These are phyloP conservation scores for Hymenoscyphus fructigenus DNA, from an alignment of 2,329 filamentous ascomycete genomes.

Conservation along the genomic window DNA sequence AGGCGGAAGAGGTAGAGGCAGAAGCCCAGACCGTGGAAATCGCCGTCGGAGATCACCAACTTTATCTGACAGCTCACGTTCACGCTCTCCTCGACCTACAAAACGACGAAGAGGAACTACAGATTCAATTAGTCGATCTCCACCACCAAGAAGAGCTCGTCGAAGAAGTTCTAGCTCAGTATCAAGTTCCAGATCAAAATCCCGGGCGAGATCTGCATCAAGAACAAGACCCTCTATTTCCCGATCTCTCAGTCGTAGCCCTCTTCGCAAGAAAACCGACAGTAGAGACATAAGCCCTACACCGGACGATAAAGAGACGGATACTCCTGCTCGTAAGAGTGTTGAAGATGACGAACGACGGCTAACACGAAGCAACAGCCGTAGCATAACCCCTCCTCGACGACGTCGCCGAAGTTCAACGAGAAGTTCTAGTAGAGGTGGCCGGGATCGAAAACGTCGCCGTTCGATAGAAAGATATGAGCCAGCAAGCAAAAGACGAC, in stretches of 20 bases:
- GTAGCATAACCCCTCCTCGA: conserved; percentile 35
- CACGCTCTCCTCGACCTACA: conserved; percentile 29
- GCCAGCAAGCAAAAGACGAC: conserved; percentile 43
- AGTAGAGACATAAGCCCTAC: conserved; percentile 28
- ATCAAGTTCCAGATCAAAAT: conserved; percentile 30
- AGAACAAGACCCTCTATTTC: conserved; percentile 34
- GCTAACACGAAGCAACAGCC: conserved; percentile 38
- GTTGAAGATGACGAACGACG: conserved; percentile 35
- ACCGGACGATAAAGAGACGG: conserved; percentile 26
- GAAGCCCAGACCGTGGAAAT: conserved; percentile 35
- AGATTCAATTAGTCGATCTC: conserved; percentile 32
- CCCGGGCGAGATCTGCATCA: conserved; percentile 35
- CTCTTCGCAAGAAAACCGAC: conserved; percentile 22
- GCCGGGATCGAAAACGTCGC: conserved; percentile 34
- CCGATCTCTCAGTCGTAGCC: conserved; percentile 27
- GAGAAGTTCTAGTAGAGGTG: conserved; percentile 31
- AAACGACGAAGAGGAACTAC: conserved; percentile 36
- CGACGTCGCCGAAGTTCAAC: conserved; percentile 31
- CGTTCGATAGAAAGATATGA: conserved; percentile 38
- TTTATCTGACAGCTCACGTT: conserved; percentile 26
- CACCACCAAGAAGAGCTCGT: conserved; percentile 31
- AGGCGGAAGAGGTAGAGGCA: conserved; percentile 31
- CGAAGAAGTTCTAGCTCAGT: conserved; percentile 20
- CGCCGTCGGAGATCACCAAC: conserved; percentile 31
- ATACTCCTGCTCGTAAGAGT: conserved; percentile 29